Evolutionary conservation across 352 stramenopile species (phyloP).

Genomic region (Pythium insidiosum): DNA sequence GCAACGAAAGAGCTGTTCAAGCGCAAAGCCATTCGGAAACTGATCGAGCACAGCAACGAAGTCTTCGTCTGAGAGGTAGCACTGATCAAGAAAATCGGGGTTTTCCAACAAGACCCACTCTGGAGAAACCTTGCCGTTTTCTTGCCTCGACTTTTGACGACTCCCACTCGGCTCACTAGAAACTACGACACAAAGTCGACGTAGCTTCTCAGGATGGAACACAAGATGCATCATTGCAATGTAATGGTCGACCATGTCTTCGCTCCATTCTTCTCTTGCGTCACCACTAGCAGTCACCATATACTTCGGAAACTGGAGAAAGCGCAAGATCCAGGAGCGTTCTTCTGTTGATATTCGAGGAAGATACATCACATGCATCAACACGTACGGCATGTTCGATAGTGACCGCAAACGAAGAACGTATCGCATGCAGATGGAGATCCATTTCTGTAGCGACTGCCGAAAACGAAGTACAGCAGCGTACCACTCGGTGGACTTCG

Average conservation of each 20-base stretch:
- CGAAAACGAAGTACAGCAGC: conserved; percentile 65
- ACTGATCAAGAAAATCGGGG: conserved; percentile 68
- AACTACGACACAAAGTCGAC: conserved; percentile 57
- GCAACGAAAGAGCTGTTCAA: conserved; percentile 67
- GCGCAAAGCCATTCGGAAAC: conserved; percentile 77
- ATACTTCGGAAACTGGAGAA: conserved; percentile 72
- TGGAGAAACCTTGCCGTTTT: conserved; percentile 26
- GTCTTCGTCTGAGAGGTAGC: conserved; percentile 79
- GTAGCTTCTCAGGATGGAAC: conserved; percentile 80
- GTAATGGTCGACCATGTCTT: conserved; percentile 81
- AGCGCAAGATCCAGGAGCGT: conserved; percentile 69
- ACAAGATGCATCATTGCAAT: conserved; percentile 82
- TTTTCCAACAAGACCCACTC: conserved; percentile 85
- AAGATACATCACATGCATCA: conserved; percentile 84
- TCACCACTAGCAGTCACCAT: conserved; percentile 49
- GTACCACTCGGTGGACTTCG: conserved; percentile 76
- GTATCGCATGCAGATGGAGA: conserved; percentile 50
- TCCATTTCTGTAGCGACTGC: conserved; percentile 77
- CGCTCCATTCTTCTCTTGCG: conserved; percentile 56
- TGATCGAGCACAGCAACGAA: conserved; percentile 81
- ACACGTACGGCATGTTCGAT: conserved; percentile 73
- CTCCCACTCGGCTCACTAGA: conserved; percentile 33
- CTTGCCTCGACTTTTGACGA: conserved; percentile 15
- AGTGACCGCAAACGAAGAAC: conserved; percentile 55
- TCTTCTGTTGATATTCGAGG: conserved; percentile 72